A percentile compares a stretch with the other conserved stretches of the same genome.
Evolutionary conservation across 2,329 filamentous ascomycete genomes (phyloP).

Genomic region (Pestalotiopsis sp.): DNA sequence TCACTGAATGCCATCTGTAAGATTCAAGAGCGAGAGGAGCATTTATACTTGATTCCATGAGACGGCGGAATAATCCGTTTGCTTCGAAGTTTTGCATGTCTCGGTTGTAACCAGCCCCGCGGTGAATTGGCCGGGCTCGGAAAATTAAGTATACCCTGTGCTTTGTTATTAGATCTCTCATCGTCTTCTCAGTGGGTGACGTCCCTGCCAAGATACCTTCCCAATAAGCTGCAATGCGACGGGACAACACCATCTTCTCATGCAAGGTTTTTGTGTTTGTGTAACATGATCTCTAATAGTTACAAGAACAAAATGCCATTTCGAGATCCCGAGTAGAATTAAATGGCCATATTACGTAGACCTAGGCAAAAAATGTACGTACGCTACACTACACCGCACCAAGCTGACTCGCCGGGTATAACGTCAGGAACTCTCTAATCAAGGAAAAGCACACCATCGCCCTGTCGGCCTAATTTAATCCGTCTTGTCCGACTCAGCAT

Average conservation of each 20-base stretch:
- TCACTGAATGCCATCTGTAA: background rate
- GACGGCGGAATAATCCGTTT: background rate
- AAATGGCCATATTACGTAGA: background rate
- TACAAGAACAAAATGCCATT: background rate
- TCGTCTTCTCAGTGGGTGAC: background rate
- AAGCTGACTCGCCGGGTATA: background rate
- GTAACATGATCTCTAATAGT: too few relatives aligned
- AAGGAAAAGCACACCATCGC: background rate
- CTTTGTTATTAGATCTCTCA: background rate
- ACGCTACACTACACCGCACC: background rate
- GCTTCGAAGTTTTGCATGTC: background rate
- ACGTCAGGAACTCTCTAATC: background rate
- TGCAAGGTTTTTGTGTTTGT: background rate
- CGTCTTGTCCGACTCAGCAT: slow-evolving; percentile 7
- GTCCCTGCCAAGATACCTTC: background rate
- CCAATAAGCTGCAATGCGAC: background rate
- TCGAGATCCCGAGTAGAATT: background rate
- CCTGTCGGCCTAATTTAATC: background rate
- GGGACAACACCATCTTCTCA: background rate
- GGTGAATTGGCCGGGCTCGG: background rate
- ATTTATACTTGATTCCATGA: background rate
- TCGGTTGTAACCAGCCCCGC: background rate
- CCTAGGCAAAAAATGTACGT: background rate
- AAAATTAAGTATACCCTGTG: background rate
- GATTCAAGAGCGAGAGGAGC: background rate